Percentiles rank a stretch among this genome's conserved stretches.
phyloP scores from a whole-genome alignment of 116 monocot species.

The Phalaenopsis hybrid region DNA sequence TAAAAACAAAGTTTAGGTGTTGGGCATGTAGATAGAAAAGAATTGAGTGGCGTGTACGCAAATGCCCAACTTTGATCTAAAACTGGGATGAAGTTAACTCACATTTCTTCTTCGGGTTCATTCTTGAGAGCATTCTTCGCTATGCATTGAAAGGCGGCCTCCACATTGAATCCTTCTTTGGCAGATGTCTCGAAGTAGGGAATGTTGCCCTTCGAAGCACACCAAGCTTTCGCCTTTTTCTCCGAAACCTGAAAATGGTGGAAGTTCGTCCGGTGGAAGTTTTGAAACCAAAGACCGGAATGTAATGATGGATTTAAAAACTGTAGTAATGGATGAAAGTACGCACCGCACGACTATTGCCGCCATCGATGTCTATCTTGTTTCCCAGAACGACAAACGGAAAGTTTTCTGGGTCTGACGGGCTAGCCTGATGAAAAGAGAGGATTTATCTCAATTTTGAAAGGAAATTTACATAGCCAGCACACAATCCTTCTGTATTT shows the following conservation, averaged over 20 bases:
- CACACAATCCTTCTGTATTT: no score
- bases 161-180: conserved; percentile 87
- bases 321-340: not conserved
- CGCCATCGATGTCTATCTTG: conserved; percentile 19
- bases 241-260: conserved; percentile 55
- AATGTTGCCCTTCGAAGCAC: conserved; percentile 86
- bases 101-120: conserved; percentile 94
- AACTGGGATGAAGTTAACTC: conserved; percentile 15
- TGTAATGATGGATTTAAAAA: no score
- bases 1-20: no score
- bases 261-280: not conserved
- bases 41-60: no score
- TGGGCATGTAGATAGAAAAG: no score
- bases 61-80: no score
- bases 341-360: conserved; percentile 20
- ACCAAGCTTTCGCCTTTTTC: conserved; percentile 91
- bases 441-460: not conserved
- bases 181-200: conserved; percentile 96
- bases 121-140: conserved; percentile 90
- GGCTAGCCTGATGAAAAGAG: conserved; percentile 7
- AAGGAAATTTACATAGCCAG: no score
- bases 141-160: conserved; percentile 84
- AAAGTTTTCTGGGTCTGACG: conserved; percentile 18
- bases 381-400: conserved; percentile 23
- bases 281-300: not conserved